phyloP scores from a whole-genome alignment of 1,284 basidiomycete species.

The Pyrrhoderma lamaoense region DNA sequence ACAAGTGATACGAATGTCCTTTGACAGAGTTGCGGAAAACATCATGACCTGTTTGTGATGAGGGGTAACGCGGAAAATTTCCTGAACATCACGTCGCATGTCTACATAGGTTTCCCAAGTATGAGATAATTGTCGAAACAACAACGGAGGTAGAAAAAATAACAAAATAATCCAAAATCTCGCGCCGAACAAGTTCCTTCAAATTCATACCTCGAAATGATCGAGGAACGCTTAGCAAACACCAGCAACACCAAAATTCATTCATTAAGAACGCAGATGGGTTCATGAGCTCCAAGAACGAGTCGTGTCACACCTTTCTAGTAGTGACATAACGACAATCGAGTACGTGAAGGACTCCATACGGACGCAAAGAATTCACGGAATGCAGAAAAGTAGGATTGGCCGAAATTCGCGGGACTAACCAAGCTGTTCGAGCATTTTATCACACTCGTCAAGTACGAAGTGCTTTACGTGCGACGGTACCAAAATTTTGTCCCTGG shows the following conservation, averaged over 20 bases:
- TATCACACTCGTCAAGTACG: slow-evolving; percentile 99
- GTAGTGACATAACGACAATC: neutral
- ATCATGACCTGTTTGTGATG: slow-evolving; percentile 99
- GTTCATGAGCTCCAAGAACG: no score
- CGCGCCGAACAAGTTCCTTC: no score
- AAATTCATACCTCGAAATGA: no score
- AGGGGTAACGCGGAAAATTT: slow-evolving; percentile 99
- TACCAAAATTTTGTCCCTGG: slow-evolving; percentile 89
- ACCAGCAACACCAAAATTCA: no score
- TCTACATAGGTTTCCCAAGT: slow-evolving; percentile 69
- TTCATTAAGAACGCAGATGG: no score
- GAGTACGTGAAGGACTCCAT: slow-evolving; percentile 8
- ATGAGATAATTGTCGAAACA: slow-evolving; percentile 58
- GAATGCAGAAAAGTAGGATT: slow-evolving; percentile 23
- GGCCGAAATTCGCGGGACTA: slow-evolving; percentile 76
- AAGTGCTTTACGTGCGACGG: slow-evolving; percentile 97
- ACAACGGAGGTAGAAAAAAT: slow-evolving; percentile 37
- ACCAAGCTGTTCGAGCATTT: slow-evolving; percentile 99
- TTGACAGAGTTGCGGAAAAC: slow-evolving; percentile 98
- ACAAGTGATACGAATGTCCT: slow-evolving; percentile 96
- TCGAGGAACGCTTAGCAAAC: no score
- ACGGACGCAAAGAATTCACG: slow-evolving; percentile 11
- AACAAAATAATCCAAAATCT: slow-evolving; percentile 26
- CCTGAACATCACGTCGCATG: slow-evolving; percentile 99
- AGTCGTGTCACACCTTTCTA: no score